phyloP scores from a whole-genome alignment of 805 yeast genomes.

The Saturnispora quitensis region DNA sequence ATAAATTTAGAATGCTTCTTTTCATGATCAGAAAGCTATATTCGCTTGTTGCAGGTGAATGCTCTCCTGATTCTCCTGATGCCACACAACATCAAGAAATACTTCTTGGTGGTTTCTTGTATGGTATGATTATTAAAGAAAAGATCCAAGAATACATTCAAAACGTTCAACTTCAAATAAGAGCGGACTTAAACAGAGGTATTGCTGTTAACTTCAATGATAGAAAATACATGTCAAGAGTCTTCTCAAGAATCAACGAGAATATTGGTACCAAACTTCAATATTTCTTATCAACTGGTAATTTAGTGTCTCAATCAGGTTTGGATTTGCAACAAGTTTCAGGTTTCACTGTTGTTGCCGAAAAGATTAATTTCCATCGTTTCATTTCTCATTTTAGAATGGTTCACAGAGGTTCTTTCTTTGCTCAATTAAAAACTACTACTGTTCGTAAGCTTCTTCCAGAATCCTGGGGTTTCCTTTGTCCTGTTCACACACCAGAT shows the following conservation, averaged over 20 bases:
- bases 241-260: conserved; percentile 73
- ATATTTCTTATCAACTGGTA: conserved; percentile 94
- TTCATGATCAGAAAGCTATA: conserved; percentile 95
- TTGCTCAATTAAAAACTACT: conserved; percentile 95
- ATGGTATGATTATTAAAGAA: conserved; percentile 94
- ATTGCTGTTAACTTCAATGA: conserved; percentile 76
- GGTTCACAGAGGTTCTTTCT: conserved; percentile 99
- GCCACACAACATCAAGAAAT: conserved; percentile 98
- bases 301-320: conserved; percentile 93
- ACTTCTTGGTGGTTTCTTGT: conserved; percentile 87
- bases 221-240: conserved; percentile 71
- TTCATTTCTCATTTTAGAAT: conserved; percentile 97
- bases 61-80: conserved; percentile 97
- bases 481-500: conserved; percentile 99
- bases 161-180: conserved; percentile 62
- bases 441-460: conserved; percentile 94
- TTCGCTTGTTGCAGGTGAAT: conserved; percentile 92
- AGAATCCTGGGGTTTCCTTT: conserved; percentile 97
- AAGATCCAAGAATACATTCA: conserved; percentile 89
- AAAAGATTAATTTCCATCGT: conserved; percentile 93
- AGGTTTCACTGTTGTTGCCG: conserved; percentile 98
- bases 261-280: conserved; percentile 92
- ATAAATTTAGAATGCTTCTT: conserved; percentile 77
- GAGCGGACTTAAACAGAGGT: conserved; percentile 73
- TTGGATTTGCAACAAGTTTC: conserved; percentile 95